Conservation (phyloP, 1,284 basidiomycete genomes). For the Gomphus sp. region DNA sequence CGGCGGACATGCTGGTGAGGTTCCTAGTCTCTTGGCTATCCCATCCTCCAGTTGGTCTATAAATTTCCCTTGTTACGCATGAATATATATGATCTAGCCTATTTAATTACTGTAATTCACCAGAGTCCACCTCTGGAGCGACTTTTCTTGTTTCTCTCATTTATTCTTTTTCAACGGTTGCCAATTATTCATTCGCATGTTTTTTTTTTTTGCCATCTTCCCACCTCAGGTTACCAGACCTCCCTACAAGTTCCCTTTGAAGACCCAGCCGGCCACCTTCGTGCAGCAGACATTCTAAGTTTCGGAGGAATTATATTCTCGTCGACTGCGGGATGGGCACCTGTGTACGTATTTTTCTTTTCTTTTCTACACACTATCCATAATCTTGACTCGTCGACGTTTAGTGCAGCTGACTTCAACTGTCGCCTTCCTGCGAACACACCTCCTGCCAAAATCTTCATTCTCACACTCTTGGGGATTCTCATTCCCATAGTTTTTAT, state of each 20-base stretch:
- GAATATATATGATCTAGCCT: too few species aligned
- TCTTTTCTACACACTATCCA: too few species aligned
- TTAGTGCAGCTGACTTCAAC: conserved; percentile 47
- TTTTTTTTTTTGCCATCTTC: not conserved
- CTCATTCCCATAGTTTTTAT: conserved; percentile 48
- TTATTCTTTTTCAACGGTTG: not conserved
- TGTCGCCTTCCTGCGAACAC: conserved; percentile 39
- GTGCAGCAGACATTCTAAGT: conserved; percentile 36
- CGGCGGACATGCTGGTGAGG: conserved; percentile 7
- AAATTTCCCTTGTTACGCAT: not conserved
- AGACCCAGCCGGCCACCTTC: conserved; percentile 33
- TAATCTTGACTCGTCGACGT: not conserved
- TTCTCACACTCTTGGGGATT: conserved; percentile 47
- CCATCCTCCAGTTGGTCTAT: not conserved
- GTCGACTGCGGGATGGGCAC: conserved; percentile 33
- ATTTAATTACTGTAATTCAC: too few species aligned
- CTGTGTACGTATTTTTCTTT: not conserved
- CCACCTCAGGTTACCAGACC: not conserved
- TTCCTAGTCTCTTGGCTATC: not conserved
- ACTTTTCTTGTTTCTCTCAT: not conserved
- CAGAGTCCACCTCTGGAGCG: not conserved
- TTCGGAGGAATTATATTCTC: conserved; percentile 55
- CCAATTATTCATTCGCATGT: not conserved
- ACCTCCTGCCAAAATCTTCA: conserved; percentile 38
- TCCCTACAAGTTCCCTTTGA: conserved; percentile 31